Base-by-base conservation (phyloP, 129 eudicot genomes). In the Centella asiatica region DNA sequence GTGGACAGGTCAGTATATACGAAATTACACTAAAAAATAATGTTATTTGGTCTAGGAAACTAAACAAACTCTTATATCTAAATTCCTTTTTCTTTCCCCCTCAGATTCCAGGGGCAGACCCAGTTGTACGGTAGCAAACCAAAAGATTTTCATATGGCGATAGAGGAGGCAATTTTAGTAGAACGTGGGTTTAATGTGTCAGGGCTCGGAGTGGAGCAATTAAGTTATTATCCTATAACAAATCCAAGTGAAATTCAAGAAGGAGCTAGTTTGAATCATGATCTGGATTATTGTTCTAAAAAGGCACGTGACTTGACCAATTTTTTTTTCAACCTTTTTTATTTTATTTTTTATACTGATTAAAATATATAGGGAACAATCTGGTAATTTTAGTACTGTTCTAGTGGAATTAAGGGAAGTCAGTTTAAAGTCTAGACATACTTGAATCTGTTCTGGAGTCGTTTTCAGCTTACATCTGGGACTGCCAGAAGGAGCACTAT, bases 81-180 rank as follows among this genome's bases (percentile, higher is more conserved):
- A 9, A 15, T 59, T 36, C 36, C 49, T 59, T 20, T 23, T 24
- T 49, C 36, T 15, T 48, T 58, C 23, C 23, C 29, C 19, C 60
- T 62, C 77, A 92, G 96, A 46, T 92, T 87, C 31, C 94, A 70
- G 64, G 94, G 84, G 73, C 98, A 87, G 75, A 92, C 95, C 37
- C 78, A 87, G 49, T 76, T 92, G 77, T 71, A 81, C 28, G 94
- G 95, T 15, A 80, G 86, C 81, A 87, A 76, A 67, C 96, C 90
- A 27, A 77, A 64, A 44, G 96, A 87, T 67, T 92, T 87, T 62
- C 75, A 57, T 33, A 45, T 42, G 68, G 95, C 98, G 48, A 84
- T 92, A 80, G 95, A 92, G 74, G 96, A 92, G 82, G 98, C 98
- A 4, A 36, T 74, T 64, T 44, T 84, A 39, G 82, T 83, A 27